Conservation (phyloP, 1,284 basidiomycete species). For the Leccinum angustisporum region DNA sequence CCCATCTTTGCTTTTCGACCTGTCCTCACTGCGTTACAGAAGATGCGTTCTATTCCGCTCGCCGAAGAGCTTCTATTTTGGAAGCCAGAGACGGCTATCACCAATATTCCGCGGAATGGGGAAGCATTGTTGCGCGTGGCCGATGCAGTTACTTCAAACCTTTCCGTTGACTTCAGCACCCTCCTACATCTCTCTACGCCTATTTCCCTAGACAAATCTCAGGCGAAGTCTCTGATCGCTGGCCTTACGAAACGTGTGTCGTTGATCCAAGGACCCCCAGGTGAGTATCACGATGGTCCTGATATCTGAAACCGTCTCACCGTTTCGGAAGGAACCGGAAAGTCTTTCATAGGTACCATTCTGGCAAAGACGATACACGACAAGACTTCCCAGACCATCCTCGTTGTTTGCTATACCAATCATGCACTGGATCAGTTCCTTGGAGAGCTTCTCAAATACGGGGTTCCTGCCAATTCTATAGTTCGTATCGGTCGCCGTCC, state of each 20-base stretch:
- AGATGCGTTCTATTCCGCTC: constrained; percentile 41
- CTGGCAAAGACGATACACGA: constrained; percentile 56
- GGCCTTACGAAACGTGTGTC: constrained; percentile 53
- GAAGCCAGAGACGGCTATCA: constrained; percentile 31
- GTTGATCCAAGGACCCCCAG: constrained; percentile 66
- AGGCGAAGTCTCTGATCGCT: constrained; percentile 47
- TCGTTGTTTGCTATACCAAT: constrained; percentile 68
- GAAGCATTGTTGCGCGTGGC: constrained; percentile 37
- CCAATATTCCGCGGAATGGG: neutral
- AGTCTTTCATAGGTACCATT: constrained; percentile 64
- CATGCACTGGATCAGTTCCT: constrained; percentile 67
- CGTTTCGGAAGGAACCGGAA: constrained; percentile 54
- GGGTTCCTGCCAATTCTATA: constrained; percentile 46
- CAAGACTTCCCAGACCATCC: constrained; percentile 43
- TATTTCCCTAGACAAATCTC: constrained; percentile 51
- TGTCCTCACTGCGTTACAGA: constrained; percentile 51
- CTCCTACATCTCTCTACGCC: constrained; percentile 37
- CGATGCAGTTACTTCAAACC: constrained; percentile 30
- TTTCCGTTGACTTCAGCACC: constrained; percentile 37
- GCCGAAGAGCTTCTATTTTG: constrained; percentile 51
- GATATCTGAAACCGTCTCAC: neutral
- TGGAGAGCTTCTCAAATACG: constrained; percentile 53
- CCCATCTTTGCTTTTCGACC: constrained; percentile 62
- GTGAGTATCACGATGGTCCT: constrained; percentile 33
- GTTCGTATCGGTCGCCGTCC: constrained; percentile 59